A percentile compares a stretch with the other conserved stretches of the same genome.
phyloP scores from a whole-genome alignment of 179 eudicot genomes.

The Sideroxylon spinosum region DNA sequence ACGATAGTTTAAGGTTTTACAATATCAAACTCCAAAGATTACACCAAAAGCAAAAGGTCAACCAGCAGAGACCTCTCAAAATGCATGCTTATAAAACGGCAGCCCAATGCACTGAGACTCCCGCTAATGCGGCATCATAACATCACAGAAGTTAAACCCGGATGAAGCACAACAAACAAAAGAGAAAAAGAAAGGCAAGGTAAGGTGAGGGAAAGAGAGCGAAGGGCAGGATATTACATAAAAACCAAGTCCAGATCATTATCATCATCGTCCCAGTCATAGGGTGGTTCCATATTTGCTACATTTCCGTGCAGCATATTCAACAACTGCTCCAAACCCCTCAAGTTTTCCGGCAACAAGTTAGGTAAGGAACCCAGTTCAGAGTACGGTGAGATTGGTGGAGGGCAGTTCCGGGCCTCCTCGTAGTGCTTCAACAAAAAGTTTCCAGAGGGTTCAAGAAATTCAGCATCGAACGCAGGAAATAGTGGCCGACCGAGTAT shows the following conservation, averaged over 20 bases:
- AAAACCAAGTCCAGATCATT: conserved; percentile 11
- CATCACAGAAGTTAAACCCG: conserved; percentile 2
- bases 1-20: no score
- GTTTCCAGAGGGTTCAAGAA: conserved; percentile 45
- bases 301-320: conserved; percentile 40
- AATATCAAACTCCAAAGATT: no score
- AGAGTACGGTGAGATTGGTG: conserved; percentile 7
- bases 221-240: neutral
- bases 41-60: no score
- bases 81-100: no score
- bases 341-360: conserved; percentile 29
- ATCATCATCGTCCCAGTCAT: conserved; percentile 37
- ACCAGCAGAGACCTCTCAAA: no score
- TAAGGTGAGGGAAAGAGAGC: no score
- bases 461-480: conserved; percentile 54
- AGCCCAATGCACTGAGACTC: no score
- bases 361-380: conserved; percentile 22
- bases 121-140: neutral
- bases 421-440: conserved; percentile 44
- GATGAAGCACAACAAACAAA: no score
- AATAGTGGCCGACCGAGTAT: conserved; percentile 50
- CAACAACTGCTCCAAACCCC: conserved; percentile 45
- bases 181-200: no score
- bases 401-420: conserved; percentile 23
- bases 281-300: conserved; percentile 25